Conservation (phyloP, 495 filamentous ascomycete species). For the Apiosordaria backusii region DNA sequence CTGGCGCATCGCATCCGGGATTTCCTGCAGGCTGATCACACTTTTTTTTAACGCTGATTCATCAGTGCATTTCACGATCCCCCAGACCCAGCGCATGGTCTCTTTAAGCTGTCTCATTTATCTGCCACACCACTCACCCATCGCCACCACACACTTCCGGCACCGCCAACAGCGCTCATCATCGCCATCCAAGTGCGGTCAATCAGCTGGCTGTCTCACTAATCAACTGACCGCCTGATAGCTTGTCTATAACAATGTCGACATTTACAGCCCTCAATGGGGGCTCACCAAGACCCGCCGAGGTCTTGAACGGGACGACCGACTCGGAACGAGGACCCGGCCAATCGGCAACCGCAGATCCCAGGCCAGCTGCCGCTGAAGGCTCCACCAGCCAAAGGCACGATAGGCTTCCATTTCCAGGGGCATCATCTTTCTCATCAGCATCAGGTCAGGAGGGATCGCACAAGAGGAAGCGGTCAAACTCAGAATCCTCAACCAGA, state of each 20-base stretch:
- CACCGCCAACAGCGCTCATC: neutral
- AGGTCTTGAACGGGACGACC: conserved; percentile 28
- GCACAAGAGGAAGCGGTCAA: conserved; percentile 55
- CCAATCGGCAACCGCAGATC: conserved; percentile 28
- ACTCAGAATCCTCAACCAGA: conserved; percentile 41
- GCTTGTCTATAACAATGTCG: conserved; percentile 37
- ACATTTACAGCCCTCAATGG: conserved; percentile 50
- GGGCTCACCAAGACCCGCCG: conserved; percentile 41
- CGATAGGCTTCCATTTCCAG: conserved; percentile 38
- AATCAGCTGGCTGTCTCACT: conserved; percentile 3
- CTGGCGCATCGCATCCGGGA: conserved; percentile 29
- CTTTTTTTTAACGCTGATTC: conserved; percentile 31
- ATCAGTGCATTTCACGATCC: conserved; percentile 23
- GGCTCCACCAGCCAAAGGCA: conserved; percentile 32
- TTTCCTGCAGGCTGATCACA: conserved; percentile 36
- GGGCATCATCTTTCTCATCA: conserved; percentile 28
- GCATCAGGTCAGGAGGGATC: conserved; percentile 36
- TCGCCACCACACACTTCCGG: neutral
- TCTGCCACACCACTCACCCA: conserved; percentile 1
- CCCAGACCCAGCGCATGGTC: conserved; percentile 4
- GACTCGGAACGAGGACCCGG: conserved; percentile 27
- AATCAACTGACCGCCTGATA: neutral
- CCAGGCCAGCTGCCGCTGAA: conserved; percentile 29
- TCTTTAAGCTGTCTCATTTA: neutral
- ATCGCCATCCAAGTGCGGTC: neutral